A percentile compares a stretch with the other conserved stretches of the same genome.
phyloP scores from a whole-genome alignment of 768 basidiomycete species.

The Suillus fuscotomentosus region DNA sequence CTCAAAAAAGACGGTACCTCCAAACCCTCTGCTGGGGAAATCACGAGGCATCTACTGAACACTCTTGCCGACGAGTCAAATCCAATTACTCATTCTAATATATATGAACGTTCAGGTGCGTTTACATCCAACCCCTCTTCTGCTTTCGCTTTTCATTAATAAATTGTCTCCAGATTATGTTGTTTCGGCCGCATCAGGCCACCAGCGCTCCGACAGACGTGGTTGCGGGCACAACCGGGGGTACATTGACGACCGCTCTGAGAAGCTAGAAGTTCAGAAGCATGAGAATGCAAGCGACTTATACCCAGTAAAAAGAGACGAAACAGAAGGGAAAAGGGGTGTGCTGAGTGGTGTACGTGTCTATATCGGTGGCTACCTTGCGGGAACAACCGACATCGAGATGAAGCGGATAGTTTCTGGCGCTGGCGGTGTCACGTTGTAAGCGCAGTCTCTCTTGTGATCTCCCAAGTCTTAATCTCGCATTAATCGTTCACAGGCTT shows the following conservation, averaged over 20 bases:
- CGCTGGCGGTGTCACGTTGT: constrained; percentile 70
- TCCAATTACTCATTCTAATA: constrained; percentile 77
- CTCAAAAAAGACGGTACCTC: constrained; percentile 25
- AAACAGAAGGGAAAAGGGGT: constrained; percentile 14
- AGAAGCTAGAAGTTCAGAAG: constrained; percentile 41
- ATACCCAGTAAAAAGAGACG: constrained; percentile 6
- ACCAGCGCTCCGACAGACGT: constrained; percentile 58
- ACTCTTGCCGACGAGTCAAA: constrained; percentile 65
- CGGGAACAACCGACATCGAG: constrained; percentile 75
- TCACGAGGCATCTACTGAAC: constrained; percentile 59
- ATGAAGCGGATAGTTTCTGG: constrained; percentile 66
- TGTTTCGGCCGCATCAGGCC: constrained; percentile 64
- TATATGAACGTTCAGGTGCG: constrained; percentile 59
- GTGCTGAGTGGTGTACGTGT: constrained; percentile 46
- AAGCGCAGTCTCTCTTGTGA: constrained; percentile 21
- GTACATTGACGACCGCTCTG: constrained; percentile 43
- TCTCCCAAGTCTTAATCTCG: background rate
- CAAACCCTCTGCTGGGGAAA: constrained; percentile 38
- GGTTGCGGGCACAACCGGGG: constrained; percentile 26
- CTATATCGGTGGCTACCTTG: constrained; percentile 73
- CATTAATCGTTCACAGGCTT: constrained; percentile 35
- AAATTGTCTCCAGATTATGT: constrained; percentile 45
- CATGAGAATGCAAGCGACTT: constrained; percentile 8
- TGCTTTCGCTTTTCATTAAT: background rate
- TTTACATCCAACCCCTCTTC: background rate